Evolutionary conservation across 2,329 filamentous ascomycete species (phyloP).

Genomic region (Lachnellula arida): DNA sequence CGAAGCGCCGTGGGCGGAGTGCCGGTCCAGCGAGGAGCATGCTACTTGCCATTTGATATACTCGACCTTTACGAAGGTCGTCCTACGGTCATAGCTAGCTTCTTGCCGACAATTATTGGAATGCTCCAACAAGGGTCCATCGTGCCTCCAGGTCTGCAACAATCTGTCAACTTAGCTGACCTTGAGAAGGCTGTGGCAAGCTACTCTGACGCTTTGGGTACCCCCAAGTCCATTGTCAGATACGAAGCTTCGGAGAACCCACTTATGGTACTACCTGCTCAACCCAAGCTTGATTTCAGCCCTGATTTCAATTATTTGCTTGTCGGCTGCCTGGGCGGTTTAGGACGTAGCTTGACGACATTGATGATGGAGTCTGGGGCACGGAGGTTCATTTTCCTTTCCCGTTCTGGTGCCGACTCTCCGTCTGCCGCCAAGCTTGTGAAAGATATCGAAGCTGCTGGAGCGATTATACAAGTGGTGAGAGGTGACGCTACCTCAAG

Average conservation of each 20-base stretch:
- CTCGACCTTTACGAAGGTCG: constrained; percentile 13
- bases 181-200: constrained; percentile 17
- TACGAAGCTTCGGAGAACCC: constrained; percentile 13
- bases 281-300: constrained; percentile 8
- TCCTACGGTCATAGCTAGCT: constrained; percentile 11
- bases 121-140: not conserved
- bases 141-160: not conserved
- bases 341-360: constrained; percentile 12
- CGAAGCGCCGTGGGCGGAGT: constrained; percentile 20
- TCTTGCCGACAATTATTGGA: not conserved
- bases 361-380: constrained; percentile 13
- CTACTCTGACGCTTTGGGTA: constrained; percentile 19
- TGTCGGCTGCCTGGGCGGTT: constrained; percentile 11
- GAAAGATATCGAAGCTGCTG: constrained; percentile 3
- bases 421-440: constrained; percentile 25
- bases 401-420: constrained; percentile 3
- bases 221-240: constrained; percentile 12
- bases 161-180: constrained; percentile 2
- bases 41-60: constrained; percentile 26
- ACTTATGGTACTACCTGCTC: constrained; percentile 10
- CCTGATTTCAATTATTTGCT: constrained; percentile 1
- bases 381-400: constrained; percentile 1
- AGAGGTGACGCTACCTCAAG: constrained; percentile 10
- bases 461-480: constrained; percentile 10
- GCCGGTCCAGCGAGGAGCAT: constrained; percentile 24